Evolutionary conservation across 208 protist species (phyloP), one percentile per base, ranked within the genome.

Genomic region (Angomonas deanei): DNA sequence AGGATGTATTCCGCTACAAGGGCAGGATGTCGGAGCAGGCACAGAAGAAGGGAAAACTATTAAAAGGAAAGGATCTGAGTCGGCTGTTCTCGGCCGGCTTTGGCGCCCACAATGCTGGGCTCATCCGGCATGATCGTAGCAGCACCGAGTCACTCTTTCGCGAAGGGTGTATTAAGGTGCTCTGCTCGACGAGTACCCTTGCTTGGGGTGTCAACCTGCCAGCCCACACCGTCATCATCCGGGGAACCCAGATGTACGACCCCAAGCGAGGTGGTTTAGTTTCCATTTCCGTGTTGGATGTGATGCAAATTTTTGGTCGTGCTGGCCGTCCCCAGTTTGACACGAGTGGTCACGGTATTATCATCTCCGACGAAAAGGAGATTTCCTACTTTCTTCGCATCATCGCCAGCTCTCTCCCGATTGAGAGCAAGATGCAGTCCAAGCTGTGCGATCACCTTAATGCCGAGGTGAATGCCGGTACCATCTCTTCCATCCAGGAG

Each of bases 171-270:
- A 88, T 99, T 59, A 84, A 86, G 15, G 96, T 98, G 33, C 82
- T 99, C 46, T 83, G 94, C 52, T 99, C 97, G 76, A 99, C 99
- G 24, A 98, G 98, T 31, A 99, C 99, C 13, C 88, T 99, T 19
- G 98, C 99, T 28, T 99, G 98, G 98, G 99, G 99, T 75, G 98
- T 99, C 23, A 99, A 99, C 80, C 70, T 99, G 26, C 99, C 99
- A 6, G 98, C 98, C 1, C 98, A 99, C 75, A 98, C 97, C 5
- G 98, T 99, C 28, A 86, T 99, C 34, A 99, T 99, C 80, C 98
- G 99, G 63, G 99, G 94, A 36, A 98, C 95, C 26, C 77, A 97
- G 62, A 69, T 98, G 53, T 98, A 98, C 74, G 93, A 98, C 74
- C 78, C 96, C 38, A 97, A 98, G 74, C 84, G 91, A 52, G 95